phyloP scores from a whole-genome alignment of 1,139 yeast species.

The Candida gigantensis region DNA sequence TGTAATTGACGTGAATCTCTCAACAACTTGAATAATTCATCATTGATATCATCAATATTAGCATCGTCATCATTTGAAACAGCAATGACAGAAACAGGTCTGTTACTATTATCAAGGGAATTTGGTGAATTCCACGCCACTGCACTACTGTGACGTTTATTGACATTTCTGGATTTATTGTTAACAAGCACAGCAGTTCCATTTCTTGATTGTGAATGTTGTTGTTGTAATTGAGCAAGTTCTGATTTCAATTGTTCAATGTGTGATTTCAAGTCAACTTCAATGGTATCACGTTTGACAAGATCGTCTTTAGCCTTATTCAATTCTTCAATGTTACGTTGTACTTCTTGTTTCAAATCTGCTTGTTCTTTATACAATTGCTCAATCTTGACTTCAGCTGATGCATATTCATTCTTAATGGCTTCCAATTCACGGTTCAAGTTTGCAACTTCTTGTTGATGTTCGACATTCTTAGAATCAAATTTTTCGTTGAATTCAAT shows the following conservation, averaged over 20 bases:
- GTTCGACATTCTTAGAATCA: constrained; percentile 47
- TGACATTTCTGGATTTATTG: constrained; percentile 32
- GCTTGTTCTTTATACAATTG: constrained; percentile 67
- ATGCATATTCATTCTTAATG: constrained; percentile 59
- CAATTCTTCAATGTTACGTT: constrained; percentile 61
- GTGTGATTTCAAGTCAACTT: constrained; percentile 66
- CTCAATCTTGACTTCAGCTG: constrained; percentile 63
- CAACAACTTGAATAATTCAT: constrained; percentile 68
- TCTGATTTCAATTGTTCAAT: constrained; percentile 71
- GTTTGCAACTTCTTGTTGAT: constrained; percentile 50
- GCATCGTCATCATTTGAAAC: constrained; percentile 57
- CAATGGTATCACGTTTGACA: constrained; percentile 64
- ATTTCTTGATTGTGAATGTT: constrained; percentile 12
- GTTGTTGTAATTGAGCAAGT: constrained; percentile 52
- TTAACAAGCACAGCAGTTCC: constrained; percentile 19
- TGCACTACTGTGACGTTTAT: constrained; percentile 47
- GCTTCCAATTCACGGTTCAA: constrained; percentile 59
- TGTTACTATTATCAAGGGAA: constrained; percentile 37
- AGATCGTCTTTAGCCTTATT: constrained; percentile 63
- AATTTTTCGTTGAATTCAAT: constrained; percentile 51
- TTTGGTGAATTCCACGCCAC: constrained; percentile 36
- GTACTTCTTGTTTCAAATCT: constrained; percentile 63
- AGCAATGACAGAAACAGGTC: constrained; percentile 64
- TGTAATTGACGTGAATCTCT: constrained; percentile 81
- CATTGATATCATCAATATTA: constrained; percentile 67